These are phyloP conservation scores for Mycosphaerelloides madeirae DNA, from an alignment of 2,329 filamentous ascomycete genomes.

Conservation along the genomic window DNA sequence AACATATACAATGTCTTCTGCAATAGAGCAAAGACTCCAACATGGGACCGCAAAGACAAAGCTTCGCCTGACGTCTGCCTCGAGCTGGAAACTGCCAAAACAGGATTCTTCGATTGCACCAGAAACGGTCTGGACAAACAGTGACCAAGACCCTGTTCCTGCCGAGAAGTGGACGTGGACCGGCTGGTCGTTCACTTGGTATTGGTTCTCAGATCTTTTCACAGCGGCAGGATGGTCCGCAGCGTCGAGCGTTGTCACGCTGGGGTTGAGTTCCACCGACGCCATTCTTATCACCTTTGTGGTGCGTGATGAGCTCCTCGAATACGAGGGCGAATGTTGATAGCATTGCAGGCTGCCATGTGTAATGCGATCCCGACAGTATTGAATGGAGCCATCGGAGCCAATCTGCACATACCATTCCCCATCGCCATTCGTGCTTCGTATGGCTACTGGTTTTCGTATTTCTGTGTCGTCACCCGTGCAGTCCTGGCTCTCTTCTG, in stretches of 20 bases:
- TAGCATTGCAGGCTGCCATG: constrained; percentile 40
- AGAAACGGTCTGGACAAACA: constrained; percentile 37
- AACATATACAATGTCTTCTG: no score
- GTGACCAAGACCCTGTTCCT: constrained; percentile 37
- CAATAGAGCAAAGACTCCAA: neutral
- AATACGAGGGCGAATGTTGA: neutral
- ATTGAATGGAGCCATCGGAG: constrained; percentile 45
- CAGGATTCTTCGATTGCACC: constrained; percentile 45
- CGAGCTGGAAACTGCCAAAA: constrained; percentile 44
- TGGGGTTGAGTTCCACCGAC: constrained; percentile 53
- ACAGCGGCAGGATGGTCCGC: constrained; percentile 33
- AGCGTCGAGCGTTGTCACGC: constrained; percentile 44
- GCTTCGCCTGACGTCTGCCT: constrained; percentile 2
- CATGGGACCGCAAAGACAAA: constrained; percentile 3
- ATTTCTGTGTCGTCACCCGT: constrained; percentile 20
- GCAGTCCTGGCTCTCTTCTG: constrained; percentile 23
- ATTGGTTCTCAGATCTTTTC: constrained; percentile 38
- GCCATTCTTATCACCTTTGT: constrained; percentile 19
- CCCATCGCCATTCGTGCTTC: constrained; percentile 13
- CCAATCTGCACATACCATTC: constrained; percentile 44
- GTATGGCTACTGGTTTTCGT: constrained; percentile 19
- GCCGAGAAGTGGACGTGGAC: constrained; percentile 36
- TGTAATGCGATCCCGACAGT: constrained; percentile 56
- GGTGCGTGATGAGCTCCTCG: neutral
- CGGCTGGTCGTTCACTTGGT: constrained; percentile 37